Percentiles rank a stretch among this genome's conserved stretches.
Evolutionary conservation across 192 early-diverging fungal genomes (phyloP).

Genomic region (Oehlia diaphana): DNA sequence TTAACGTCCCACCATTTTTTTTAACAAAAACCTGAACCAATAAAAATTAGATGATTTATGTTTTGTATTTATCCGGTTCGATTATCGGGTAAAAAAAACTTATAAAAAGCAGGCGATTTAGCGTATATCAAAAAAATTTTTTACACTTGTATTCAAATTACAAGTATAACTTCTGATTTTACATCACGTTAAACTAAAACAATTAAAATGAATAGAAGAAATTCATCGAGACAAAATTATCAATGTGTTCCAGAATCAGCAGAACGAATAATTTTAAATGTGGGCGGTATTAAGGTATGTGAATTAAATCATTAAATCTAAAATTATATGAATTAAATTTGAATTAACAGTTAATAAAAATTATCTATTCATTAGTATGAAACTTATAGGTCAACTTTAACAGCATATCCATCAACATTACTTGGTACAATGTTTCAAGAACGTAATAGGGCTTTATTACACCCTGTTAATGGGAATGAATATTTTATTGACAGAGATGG

Average conservation of each 20-base stretch:
- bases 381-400: slow-evolving; percentile 10
- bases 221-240: too few species aligned
- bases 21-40: too few species aligned
- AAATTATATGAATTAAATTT: not conserved
- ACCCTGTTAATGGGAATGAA: slow-evolving; percentile 9
- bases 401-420: slow-evolving; percentile 10
- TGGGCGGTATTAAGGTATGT: slow-evolving; percentile 16
- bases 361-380: slow-evolving; percentile 10
- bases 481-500: slow-evolving; percentile 22
- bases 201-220: too few species aligned
- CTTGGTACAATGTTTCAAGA: slow-evolving; percentile 19
- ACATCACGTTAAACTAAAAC: too few species aligned
- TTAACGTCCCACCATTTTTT: too few species aligned
- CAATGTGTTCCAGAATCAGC: not conserved
- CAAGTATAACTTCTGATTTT: too few species aligned
- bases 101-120: too few species aligned
- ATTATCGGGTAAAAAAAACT: too few species aligned
- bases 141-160: too few species aligned
- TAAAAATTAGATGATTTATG: too few species aligned
- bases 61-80: too few species aligned
- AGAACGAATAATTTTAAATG: slow-evolving; percentile 14
- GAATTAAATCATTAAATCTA: not conserved
- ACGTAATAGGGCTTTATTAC: slow-evolving; percentile 3
- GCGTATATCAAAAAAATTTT: too few species aligned
- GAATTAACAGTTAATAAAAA: not conserved